Evolutionary conservation across 257 asterid species (phyloP).

Genomic region (Jaltomata sinuosa): DNA sequence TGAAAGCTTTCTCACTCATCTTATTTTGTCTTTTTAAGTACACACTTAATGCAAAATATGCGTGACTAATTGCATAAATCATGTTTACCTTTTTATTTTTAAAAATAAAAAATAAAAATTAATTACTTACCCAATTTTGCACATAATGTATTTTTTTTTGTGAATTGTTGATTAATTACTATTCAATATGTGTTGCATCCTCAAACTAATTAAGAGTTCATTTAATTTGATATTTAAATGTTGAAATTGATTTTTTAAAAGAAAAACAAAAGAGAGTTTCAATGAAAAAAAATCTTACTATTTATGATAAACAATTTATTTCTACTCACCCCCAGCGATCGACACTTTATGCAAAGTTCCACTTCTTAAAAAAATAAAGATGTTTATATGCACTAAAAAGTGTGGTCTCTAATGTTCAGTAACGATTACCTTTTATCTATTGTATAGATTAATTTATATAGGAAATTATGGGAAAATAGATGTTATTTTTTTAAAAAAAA

Average conservation of each 20-base stretch:
- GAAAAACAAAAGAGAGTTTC: too few relatives aligned
- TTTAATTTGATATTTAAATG: neutral
- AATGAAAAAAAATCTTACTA: too few relatives aligned
- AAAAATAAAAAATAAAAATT: neutral
- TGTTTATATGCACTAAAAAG: too few relatives aligned
- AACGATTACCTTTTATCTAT: too few relatives aligned
- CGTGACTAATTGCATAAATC: neutral
- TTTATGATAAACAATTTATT: too few relatives aligned
- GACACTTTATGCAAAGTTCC: too few relatives aligned
- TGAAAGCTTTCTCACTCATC: neutral
- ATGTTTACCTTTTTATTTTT: neutral
- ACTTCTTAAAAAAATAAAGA: too few relatives aligned
- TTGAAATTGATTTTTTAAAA: neutral
- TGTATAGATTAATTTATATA: too few relatives aligned
- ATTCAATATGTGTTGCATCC: neutral
- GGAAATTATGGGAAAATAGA: too few relatives aligned
- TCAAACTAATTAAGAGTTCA: neutral
- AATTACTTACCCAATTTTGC: neutral
- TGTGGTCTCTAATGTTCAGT: too few relatives aligned
- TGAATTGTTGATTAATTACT: neutral
- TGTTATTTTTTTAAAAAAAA: too few relatives aligned
- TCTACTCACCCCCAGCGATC: too few relatives aligned
- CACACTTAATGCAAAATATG: neutral
- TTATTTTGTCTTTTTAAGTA: neutral
- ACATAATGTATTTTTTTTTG: neutral